These are phyloP conservation scores for Aspergillus sp. DNA, from an alignment of 2,329 filamentous ascomycete species.

Conservation along the genomic window DNA sequence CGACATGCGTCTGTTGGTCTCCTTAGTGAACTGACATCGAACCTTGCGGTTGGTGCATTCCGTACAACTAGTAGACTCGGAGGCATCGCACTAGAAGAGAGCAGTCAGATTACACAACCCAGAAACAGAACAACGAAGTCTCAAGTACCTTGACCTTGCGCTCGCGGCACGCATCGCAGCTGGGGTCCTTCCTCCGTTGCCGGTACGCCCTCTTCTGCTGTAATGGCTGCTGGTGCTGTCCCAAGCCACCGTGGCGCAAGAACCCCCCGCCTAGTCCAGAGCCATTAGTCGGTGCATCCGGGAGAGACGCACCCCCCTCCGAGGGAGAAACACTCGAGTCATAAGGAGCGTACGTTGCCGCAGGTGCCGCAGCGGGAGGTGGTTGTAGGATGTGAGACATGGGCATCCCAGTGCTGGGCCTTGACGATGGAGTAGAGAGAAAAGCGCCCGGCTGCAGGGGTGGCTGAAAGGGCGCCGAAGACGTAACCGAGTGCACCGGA, in stretches of 20 bases:
- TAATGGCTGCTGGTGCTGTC: constrained; percentile 57
- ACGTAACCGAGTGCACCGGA: constrained; percentile 36
- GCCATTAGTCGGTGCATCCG: constrained; percentile 40
- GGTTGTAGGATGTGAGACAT: constrained; percentile 44
- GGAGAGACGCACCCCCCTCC: constrained; percentile 34
- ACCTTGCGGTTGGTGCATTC: constrained; percentile 96
- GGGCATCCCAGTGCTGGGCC: constrained; percentile 39
- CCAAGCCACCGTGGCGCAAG: constrained; percentile 43
- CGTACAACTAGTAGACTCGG: constrained; percentile 92
- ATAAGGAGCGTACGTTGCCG: constrained; percentile 38
- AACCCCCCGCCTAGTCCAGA: constrained; percentile 36
- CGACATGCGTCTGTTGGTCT: constrained; percentile 97
- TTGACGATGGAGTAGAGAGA: constrained; percentile 39
- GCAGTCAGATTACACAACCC: not conserved
- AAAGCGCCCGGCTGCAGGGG: constrained; percentile 25
- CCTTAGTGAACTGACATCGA: constrained; percentile 98
- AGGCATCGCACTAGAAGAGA: constrained; percentile 74
- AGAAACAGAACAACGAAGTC: not conserved
- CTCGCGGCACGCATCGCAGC: constrained; percentile 94
- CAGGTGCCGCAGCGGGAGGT: constrained; percentile 21
- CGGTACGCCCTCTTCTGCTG: constrained; percentile 88
- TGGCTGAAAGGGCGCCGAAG: constrained; percentile 28
- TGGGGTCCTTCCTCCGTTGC: constrained; percentile 92
- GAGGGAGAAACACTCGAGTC: constrained; percentile 42
- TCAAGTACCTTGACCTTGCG: constrained; percentile 63